phyloP scores from a whole-genome alignment of 805 yeast genomes.

The Yarrowia sp. region DNA sequence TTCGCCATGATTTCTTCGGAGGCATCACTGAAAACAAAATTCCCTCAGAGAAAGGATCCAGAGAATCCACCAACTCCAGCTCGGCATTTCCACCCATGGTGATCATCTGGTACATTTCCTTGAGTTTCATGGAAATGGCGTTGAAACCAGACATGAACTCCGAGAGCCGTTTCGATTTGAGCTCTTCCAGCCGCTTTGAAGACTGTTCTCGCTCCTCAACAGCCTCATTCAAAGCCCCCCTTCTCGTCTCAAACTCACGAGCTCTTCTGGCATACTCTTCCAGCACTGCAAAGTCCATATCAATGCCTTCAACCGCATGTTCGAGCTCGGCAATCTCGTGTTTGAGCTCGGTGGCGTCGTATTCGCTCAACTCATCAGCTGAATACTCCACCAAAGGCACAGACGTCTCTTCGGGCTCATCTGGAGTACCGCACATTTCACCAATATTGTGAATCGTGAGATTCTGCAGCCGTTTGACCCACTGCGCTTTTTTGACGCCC shows the following conservation, averaged over 20 bases:
- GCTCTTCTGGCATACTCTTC: conserved; percentile 71
- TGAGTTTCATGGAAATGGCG: conserved; percentile 78
- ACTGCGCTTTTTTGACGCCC: conserved; percentile 31
- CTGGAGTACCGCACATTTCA: conserved; percentile 26
- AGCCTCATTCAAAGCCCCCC: conserved; percentile 64
- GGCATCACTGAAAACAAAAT: conserved; percentile 98
- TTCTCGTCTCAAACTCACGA: conserved; percentile 61
- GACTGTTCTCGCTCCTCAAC: conserved; percentile 63
- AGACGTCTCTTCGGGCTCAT: conserved; percentile 25
- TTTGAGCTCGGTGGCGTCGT: conserved; percentile 51
- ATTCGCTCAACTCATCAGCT: conserved; percentile 50
- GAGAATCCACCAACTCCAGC: conserved; percentile 86
- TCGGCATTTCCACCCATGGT: conserved; percentile 99
- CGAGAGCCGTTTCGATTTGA: conserved; percentile 69
- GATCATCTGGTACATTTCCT: conserved; percentile 97
- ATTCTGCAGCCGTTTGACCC: conserved; percentile 26
- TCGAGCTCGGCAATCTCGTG: conserved; percentile 56
- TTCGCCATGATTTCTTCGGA: conserved; percentile 96
- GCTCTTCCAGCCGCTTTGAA: conserved; percentile 60
- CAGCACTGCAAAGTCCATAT: conserved; percentile 69
- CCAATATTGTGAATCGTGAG: conserved; percentile 19
- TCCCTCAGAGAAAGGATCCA: conserved; percentile 98
- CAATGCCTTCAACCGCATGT: conserved; percentile 52
- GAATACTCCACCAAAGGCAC: conserved; percentile 44
- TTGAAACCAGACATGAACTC: conserved; percentile 94